Conservation (phyloP, 2,329 filamentous ascomycete genomes). For the Aspergillus cejpii region DNA sequence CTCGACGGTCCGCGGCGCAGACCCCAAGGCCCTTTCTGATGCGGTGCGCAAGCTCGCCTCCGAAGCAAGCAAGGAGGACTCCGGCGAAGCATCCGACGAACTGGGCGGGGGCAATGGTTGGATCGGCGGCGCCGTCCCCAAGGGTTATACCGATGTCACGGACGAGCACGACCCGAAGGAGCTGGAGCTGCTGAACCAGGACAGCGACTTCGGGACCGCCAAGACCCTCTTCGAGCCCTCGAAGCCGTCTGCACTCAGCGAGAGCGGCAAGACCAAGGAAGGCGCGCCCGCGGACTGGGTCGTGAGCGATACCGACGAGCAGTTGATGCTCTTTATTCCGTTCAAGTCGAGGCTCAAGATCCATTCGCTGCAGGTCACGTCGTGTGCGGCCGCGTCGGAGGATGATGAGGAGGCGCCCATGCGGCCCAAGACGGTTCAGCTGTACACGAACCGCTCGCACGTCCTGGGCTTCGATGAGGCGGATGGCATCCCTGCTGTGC, state of each 20-base stretch:
- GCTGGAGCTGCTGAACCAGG: slow-evolving; percentile 80
- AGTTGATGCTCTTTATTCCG: slow-evolving; percentile 85
- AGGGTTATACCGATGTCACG: slow-evolving; percentile 77
- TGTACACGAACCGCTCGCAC: slow-evolving; percentile 83
- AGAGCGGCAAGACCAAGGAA: slow-evolving; percentile 43
- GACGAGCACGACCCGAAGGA: slow-evolving; percentile 71
- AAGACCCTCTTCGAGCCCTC: slow-evolving; percentile 63
- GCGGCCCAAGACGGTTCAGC: slow-evolving; percentile 72
- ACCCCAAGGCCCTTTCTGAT: slow-evolving; percentile 62
- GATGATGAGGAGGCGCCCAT: slow-evolving; percentile 59
- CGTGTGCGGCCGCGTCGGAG: slow-evolving; percentile 53
- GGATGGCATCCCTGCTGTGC: slow-evolving; percentile 74
- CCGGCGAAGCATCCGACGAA: slow-evolving; percentile 38
- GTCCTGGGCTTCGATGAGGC: slow-evolving; percentile 94
- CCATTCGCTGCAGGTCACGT: slow-evolving; percentile 81
- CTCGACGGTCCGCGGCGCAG: slow-evolving; percentile 66
- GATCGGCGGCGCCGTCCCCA: slow-evolving; percentile 67
- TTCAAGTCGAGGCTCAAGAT: slow-evolving; percentile 85
- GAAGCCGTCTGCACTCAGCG: slow-evolving; percentile 58
- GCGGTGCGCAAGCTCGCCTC: slow-evolving; percentile 64
- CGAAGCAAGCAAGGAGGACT: slow-evolving; percentile 51
- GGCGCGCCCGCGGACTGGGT: slow-evolving; percentile 69
- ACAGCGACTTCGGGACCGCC: slow-evolving; percentile 67
- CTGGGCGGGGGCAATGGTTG: slow-evolving; percentile 51
- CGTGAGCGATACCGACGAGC: slow-evolving; percentile 94